A percentile compares a stretch with the other conserved stretches of the same genome.
Evolutionary conservation across 169 alveolate genomes (phyloP).

Genomic region (Blepharisma undulans): DNA sequence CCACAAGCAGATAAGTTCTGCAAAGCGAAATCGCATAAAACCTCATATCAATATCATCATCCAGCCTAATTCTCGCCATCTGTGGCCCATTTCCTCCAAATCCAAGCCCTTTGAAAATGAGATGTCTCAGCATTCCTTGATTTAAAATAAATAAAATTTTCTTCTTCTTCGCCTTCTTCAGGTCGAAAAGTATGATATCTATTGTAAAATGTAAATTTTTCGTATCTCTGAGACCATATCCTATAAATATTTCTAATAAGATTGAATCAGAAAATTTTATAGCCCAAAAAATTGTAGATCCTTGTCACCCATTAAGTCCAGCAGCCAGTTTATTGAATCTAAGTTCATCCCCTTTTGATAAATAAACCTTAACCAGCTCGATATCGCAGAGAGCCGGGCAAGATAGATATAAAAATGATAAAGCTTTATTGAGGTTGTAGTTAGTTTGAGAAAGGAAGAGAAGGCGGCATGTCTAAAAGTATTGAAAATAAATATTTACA

Average conservation of each 20-base stretch:
- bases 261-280: not conserved
- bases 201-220: not conserved
- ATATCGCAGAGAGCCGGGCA: not conserved
- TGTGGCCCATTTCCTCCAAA: conserved; percentile 24
- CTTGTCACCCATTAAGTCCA: conserved; percentile 7
- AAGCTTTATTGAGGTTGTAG: not conserved
- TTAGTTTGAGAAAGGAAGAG: not conserved
- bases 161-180: not conserved
- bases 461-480: not conserved
- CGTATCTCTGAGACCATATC: conserved; percentile 9
- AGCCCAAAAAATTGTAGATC: conserved; percentile 1
- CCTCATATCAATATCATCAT: not conserved
- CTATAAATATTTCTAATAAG: conserved; percentile 28
- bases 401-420: not conserved
- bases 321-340: conserved; percentile 9
- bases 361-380: not conserved
- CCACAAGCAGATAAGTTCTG: conserved; percentile 10
- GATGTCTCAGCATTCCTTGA: not conserved
- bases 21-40: not conserved
- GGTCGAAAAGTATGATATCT: conserved; percentile 1
- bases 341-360: conserved; percentile 22
- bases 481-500: not conserved
- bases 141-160: conserved; percentile 29
- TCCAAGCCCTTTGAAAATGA: conserved; percentile 27
- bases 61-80: not conserved